Percentiles rank a stretch among this genome's conserved stretches.
Evolutionary conservation across 495 filamentous ascomycete genomes (phyloP).

Genomic region (Penicillium cinerascens): DNA sequence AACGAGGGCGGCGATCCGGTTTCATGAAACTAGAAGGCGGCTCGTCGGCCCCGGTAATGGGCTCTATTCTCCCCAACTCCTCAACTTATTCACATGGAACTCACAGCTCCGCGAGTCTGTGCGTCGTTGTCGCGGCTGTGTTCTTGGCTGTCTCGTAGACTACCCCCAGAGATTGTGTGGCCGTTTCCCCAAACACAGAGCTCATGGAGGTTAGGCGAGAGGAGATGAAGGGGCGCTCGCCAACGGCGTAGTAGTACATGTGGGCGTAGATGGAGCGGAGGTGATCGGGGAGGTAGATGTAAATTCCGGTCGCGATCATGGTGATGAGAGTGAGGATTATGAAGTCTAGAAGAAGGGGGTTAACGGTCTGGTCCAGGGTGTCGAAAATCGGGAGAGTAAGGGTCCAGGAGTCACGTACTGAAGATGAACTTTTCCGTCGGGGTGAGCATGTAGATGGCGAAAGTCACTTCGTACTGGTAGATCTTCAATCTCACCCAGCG

Average conservation of each 20-base stretch:
- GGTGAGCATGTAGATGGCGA: slow-evolving; percentile 82
- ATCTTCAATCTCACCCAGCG: slow-evolving; percentile 72
- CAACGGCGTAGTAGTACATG: slow-evolving; percentile 91
- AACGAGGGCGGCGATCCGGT: not conserved
- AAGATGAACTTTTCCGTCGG: slow-evolving; percentile 82
- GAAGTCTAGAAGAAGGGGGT: slow-evolving; percentile 58
- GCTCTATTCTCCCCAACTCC: not conserved
- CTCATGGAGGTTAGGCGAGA: slow-evolving; percentile 31
- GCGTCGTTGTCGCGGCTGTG: slow-evolving; percentile 32
- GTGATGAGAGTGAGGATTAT: slow-evolving; percentile 82
- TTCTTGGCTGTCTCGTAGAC: slow-evolving; percentile 44
- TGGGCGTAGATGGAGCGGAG: slow-evolving; percentile 71
- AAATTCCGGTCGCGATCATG: slow-evolving; percentile 78
- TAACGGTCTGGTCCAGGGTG: not conserved
- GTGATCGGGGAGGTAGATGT: slow-evolving; percentile 91
- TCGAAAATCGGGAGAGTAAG: not conserved
- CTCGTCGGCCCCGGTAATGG: not conserved
- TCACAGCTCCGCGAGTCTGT: slow-evolving; percentile 40
- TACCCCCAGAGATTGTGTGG: slow-evolving; percentile 34
- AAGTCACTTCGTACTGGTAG: slow-evolving; percentile 85
- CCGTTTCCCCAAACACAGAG: slow-evolving; percentile 36
- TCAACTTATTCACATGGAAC: not conserved
- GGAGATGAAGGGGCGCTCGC: slow-evolving; percentile 55
- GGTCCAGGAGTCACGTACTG: slow-evolving; percentile 51
- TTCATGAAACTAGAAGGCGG: not conserved